These are phyloP conservation scores for Metschnikowia amazonensis DNA, from an alignment of 805 yeast genomes.

Conservation along the genomic window DNA sequence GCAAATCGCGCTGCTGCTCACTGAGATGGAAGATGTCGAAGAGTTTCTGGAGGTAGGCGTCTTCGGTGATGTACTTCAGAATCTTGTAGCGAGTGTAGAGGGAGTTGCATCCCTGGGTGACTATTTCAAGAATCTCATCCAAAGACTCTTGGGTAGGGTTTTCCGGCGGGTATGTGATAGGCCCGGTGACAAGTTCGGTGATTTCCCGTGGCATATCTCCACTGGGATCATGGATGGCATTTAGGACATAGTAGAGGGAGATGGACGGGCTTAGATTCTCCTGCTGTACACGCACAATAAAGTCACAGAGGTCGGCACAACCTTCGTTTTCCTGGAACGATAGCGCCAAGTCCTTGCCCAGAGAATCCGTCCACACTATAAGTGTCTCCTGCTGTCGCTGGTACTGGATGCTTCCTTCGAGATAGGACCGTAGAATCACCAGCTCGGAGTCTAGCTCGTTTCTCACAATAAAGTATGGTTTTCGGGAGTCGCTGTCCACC, in stretches of 20 bases:
- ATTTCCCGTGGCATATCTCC: conserved; percentile 40
- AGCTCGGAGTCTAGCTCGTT: conserved; percentile 63
- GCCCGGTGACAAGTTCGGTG: conserved; percentile 78
- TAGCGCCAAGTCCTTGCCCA: conserved; percentile 73
- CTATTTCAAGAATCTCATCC: conserved; percentile 47
- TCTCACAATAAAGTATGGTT: conserved; percentile 65
- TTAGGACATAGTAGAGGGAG: conserved; percentile 59
- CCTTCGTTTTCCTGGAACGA: conserved; percentile 92
- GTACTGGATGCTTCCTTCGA: conserved; percentile 77
- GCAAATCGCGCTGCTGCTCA: conserved; percentile 51
- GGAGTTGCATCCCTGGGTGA: conserved; percentile 60
- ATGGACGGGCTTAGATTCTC: conserved; percentile 55
- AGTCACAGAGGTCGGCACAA: conserved; percentile 78
- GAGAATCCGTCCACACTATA: conserved; percentile 88
- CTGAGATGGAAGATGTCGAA: conserved; percentile 50
- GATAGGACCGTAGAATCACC: conserved; percentile 55
- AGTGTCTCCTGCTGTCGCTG: conserved; percentile 93
- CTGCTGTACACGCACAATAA: conserved; percentile 65
- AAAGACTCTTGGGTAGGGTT: conserved; percentile 52
- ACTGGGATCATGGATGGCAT: conserved; percentile 33
- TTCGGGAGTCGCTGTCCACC: conserved; percentile 26
- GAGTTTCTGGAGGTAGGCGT: conserved; percentile 51
- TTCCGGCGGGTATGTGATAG: conserved; percentile 59
- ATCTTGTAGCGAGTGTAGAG: conserved; percentile 61
- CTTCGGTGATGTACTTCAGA: conserved; percentile 50